Conservation (phyloP, 352 stramenopile species). For the Pythium sukuiense region DNA sequence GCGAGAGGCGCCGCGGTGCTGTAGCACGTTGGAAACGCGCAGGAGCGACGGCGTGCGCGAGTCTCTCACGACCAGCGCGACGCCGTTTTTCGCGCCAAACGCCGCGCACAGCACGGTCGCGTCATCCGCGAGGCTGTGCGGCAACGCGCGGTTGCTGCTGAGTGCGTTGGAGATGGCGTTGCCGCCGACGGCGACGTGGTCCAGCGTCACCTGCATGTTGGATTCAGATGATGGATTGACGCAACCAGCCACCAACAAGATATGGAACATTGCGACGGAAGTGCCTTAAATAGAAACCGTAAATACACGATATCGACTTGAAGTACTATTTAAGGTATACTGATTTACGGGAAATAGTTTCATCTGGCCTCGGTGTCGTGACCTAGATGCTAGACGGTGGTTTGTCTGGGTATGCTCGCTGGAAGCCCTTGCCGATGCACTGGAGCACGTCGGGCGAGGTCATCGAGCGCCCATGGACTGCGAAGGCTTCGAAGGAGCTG, state of each 20-base stretch:
- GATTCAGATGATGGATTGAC: neutral
- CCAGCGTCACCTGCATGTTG: constrained; percentile 30
- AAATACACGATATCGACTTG: too few relatives aligned
- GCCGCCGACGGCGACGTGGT: constrained; percentile 53
- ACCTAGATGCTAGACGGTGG: too few relatives aligned
- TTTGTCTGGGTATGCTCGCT: constrained; percentile 20
- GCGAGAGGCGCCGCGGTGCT: constrained; percentile 35
- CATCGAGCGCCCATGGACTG: constrained; percentile 68
- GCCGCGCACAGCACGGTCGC: constrained; percentile 26
- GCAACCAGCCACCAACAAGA: neutral
- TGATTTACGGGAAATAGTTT: too few relatives aligned
- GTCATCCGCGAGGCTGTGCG: neutral
- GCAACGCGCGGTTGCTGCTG: constrained; percentile 19
- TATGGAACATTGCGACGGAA: neutral
- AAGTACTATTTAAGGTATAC: too few relatives aligned
- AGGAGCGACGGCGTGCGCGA: constrained; percentile 23
- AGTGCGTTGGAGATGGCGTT: constrained; percentile 59
- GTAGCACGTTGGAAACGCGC: constrained; percentile 40
- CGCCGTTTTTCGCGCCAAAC: constrained; percentile 50
- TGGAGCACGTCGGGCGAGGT: constrained; percentile 84
- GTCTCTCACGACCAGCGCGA: constrained; percentile 38
- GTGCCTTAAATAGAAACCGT: neutral
- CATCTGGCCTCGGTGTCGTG: too few relatives aligned
- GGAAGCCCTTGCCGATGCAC: constrained; percentile 60
- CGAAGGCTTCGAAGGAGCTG: constrained; percentile 69